A percentile compares a stretch with the other conserved stretches of the same genome.
Evolutionary conservation across 306 rosid genomes (phyloP).

Genomic region (Quercus berberidifolia): DNA sequence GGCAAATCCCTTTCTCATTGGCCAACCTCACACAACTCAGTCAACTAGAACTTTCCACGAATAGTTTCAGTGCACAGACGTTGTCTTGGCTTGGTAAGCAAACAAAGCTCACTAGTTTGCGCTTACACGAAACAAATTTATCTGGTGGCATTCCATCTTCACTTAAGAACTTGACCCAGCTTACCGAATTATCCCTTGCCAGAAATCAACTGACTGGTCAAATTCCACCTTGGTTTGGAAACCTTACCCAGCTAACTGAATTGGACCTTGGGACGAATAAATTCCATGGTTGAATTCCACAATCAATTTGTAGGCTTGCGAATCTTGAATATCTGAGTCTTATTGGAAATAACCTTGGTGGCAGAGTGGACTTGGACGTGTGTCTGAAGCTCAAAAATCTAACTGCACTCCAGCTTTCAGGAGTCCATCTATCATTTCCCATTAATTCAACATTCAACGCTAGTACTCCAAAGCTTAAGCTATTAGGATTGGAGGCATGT

Average conservation of each 20-base stretch:
- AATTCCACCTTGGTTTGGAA: too few species aligned
- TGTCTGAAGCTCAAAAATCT: neutral
- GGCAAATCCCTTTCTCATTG: too few species aligned
- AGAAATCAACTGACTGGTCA: accelerated
- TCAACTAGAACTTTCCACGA: accelerated
- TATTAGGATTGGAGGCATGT: accelerated
- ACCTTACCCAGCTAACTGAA: too few species aligned
- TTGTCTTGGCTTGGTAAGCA: too few species aligned
- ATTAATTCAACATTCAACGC: neutral
- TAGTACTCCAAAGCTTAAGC: accelerated
- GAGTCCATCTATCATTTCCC: neutral
- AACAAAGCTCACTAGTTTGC: accelerated
- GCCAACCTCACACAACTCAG: too few species aligned
- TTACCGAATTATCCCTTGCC: accelerated
- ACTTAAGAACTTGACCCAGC: too few species aligned
- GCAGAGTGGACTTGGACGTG: neutral
- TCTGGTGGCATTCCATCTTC: too few species aligned
- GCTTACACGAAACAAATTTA: accelerated
- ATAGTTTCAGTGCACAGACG: too few species aligned
- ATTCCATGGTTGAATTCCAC: neutral
- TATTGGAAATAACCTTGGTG: accelerated
- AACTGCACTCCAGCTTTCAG: accelerated
- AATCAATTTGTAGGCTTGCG: neutral
- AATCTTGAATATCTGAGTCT: accelerated
- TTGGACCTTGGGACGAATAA: accelerated